These are phyloP conservation scores for Hyphodiscus sp. DNA, from an alignment of 2,329 filamentous ascomycete species.

Conservation along the genomic window DNA sequence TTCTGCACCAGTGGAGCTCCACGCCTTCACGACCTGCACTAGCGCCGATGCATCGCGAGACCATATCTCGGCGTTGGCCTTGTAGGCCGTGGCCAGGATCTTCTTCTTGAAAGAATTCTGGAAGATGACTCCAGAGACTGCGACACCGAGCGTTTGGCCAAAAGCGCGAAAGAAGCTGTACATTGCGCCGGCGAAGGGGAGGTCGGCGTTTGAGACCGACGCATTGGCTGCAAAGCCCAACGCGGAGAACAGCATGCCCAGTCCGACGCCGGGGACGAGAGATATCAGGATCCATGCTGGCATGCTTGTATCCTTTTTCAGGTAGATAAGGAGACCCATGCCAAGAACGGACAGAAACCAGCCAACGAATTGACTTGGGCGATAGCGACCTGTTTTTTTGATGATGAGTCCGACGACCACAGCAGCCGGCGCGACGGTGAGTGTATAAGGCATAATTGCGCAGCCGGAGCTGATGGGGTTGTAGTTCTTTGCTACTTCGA, in stretches of 20 bases:
- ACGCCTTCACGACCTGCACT: constrained; percentile 18
- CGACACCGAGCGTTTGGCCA: constrained; percentile 34
- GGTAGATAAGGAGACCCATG: constrained; percentile 45
- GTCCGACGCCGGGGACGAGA: constrained; percentile 52
- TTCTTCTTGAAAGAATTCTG: constrained; percentile 45
- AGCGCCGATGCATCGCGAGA: constrained; percentile 15
- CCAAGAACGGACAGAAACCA: constrained; percentile 54
- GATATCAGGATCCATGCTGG: constrained; percentile 54
- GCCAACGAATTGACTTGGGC: constrained; percentile 42
- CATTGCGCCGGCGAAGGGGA: constrained; percentile 54
- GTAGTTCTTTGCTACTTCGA: constrained; percentile 44
- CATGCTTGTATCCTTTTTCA: constrained; percentile 43
- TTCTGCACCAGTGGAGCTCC: constrained; percentile 6
- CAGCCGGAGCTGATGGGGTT: constrained; percentile 45
- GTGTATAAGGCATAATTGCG: constrained; percentile 50
- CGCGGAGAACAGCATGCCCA: constrained; percentile 56
- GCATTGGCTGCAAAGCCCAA: constrained; percentile 58
- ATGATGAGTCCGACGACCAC: constrained; percentile 49
- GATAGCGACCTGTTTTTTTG: constrained; percentile 49
- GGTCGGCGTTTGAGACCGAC: constrained; percentile 46
- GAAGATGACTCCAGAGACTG: constrained; percentile 58
- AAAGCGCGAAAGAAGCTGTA: constrained; percentile 61
- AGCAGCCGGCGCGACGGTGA: constrained; percentile 52
- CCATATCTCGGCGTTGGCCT: constrained; percentile 9
- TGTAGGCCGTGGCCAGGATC: constrained; percentile 14